Percentiles rank a stretch among this genome's conserved stretches.
Evolutionary conservation across 768 basidiomycete species (phyloP).

Genomic region (Hypsizygus marmoreus): DNA sequence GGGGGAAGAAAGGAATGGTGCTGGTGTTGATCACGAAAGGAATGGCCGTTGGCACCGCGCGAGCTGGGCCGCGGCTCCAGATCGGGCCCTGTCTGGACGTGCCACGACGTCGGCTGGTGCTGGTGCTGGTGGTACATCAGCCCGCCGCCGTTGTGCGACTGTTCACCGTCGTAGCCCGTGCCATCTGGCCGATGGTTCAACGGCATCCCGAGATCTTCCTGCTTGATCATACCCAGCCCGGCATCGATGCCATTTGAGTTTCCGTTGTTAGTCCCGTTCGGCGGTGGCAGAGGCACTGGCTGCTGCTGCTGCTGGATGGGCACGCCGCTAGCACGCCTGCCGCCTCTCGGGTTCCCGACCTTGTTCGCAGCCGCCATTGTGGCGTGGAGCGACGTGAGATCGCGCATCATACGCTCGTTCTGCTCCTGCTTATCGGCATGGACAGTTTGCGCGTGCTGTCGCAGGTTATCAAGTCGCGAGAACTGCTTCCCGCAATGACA

Average conservation of each 20-base stretch:
- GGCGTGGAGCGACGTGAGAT: conserved; percentile 81
- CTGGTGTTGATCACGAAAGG: conserved; percentile 84
- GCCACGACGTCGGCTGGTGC: conserved; percentile 35
- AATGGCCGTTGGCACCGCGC: conserved; percentile 40
- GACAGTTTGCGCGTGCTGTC: conserved; percentile 96
- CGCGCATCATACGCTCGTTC: conserved; percentile 92
- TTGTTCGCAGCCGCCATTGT: conserved; percentile 68
- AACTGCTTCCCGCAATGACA: conserved; percentile 97
- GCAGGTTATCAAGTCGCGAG: conserved; percentile 93
- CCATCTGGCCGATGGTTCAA: conserved; percentile 65
- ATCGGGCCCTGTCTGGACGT: conserved; percentile 40
- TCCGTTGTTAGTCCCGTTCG: conserved; percentile 16
- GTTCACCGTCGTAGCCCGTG: conserved; percentile 68
- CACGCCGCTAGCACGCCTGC: conserved; percentile 6
- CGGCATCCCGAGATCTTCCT: conserved; percentile 37
- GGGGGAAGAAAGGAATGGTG: conserved; percentile 80
- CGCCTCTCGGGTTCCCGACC: conserved; percentile 22
- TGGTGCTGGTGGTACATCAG: conserved; percentile 32
- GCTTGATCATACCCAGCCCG: conserved; percentile 37
- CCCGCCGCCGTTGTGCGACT: too few relatives aligned
- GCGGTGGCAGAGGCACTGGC: not conserved
- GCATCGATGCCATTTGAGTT: conserved; percentile 7
- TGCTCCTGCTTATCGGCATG: conserved; percentile 91
- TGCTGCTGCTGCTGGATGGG: not conserved
- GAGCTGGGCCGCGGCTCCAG: conserved; percentile 25